phyloP scores from a whole-genome alignment of 106 monocot species.

The Dendrobium catenatum region DNA sequence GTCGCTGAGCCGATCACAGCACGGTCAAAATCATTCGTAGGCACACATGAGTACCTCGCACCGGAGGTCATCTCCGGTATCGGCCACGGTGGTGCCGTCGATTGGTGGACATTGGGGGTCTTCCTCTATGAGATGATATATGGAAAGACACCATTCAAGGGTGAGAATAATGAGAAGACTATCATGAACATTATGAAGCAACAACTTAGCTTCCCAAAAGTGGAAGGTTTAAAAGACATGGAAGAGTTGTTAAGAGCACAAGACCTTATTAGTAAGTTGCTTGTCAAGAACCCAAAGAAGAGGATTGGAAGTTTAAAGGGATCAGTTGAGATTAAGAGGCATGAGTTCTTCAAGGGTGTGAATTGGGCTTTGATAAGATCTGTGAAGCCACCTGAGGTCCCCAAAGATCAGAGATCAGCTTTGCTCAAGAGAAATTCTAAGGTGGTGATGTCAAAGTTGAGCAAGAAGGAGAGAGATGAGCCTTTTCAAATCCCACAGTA shows the following conservation, averaged over 20 bases:
- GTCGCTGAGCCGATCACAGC: conserved; percentile 71
- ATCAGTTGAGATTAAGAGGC: conserved; percentile 74
- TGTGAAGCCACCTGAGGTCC: conserved; percentile 68
- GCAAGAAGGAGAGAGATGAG: conserved; percentile 27
- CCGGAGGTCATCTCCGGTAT: conserved; percentile 91
- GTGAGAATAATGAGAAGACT: conserved; percentile 77
- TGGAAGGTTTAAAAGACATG: conserved; percentile 16
- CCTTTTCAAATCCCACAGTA: conserved; percentile 21
- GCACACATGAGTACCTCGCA: conserved; percentile 90
- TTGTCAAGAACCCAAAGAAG: conserved; percentile 82
- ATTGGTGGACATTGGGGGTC: conserved; percentile 95
- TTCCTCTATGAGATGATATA: conserved; percentile 87
- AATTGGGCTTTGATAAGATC: conserved; percentile 88
- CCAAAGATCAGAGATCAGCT: conserved; percentile 17
- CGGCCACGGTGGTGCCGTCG: conserved; percentile 81
- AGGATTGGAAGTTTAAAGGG: conserved; percentile 70
- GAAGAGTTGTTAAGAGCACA: conserved; percentile 48
- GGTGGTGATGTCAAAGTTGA: conserved; percentile 10
- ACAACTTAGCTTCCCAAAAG: conserved; percentile 46
- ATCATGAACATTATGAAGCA: conserved; percentile 77
- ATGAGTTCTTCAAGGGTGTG: conserved; percentile 75
- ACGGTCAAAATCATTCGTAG: conserved; percentile 84
- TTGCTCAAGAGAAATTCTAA: not conserved
- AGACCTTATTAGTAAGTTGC: conserved; percentile 61
- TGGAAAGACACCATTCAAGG: conserved; percentile 86